These are phyloP conservation scores for Buddleja alternifolia DNA, from an alignment of 257 asterid genomes.

Conservation along the genomic window DNA sequence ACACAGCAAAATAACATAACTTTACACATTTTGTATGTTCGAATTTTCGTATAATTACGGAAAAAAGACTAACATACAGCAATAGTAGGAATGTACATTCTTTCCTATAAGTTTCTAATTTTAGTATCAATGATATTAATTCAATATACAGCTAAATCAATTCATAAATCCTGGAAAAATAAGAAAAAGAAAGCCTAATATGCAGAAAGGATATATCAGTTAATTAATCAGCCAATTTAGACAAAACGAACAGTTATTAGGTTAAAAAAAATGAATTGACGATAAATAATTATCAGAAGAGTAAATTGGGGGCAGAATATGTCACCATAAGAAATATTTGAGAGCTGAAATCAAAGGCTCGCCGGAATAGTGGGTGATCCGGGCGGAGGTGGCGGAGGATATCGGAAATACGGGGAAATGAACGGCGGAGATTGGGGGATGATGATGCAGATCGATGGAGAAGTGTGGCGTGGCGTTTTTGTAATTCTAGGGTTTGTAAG, in stretches of 20 bases:
- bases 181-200: neutral
- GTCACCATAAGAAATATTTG: slow-evolving; percentile 22
- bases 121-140: neutral
- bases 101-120: neutral
- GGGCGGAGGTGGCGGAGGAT: slow-evolving; percentile 24
- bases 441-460: slow-evolving; percentile 37
- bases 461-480: slow-evolving; percentile 32
- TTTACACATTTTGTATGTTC: neutral
- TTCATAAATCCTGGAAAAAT: neutral
- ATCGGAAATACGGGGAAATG: slow-evolving; percentile 31
- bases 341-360: slow-evolving; percentile 10
- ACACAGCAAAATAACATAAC: slow-evolving; percentile 18
- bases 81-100: slow-evolving; percentile 13
- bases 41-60: neutral
- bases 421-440: slow-evolving; percentile 48
- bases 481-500: slow-evolving; percentile 46
- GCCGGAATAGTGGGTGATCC: slow-evolving; percentile 20
- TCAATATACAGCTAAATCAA: neutral
- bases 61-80: neutral
- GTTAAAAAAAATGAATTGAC: neutral
- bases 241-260: neutral
- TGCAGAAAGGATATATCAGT: neutral
- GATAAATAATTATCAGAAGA: neutral
- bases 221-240: neutral
- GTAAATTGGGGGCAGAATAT: neutral